Conservation (phyloP, 1,284 basidiomycete species). For the Ganoderma leucocontextum region DNA sequence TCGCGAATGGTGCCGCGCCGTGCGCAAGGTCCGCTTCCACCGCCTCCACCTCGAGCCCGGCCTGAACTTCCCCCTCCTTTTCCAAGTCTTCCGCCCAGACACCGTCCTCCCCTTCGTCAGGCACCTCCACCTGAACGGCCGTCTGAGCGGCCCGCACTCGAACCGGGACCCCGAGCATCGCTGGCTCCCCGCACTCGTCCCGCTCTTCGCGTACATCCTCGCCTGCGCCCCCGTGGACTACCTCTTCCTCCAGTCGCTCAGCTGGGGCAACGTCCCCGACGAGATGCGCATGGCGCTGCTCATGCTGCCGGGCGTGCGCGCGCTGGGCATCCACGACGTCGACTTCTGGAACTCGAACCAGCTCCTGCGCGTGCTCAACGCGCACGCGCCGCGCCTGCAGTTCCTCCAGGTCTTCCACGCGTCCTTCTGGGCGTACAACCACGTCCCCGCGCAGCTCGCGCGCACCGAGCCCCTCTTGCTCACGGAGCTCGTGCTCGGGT, state of each 20-base stretch:
- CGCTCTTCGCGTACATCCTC: slow-evolving; percentile 6
- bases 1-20: slow-evolving; percentile 14
- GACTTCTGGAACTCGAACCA: slow-evolving; percentile 27
- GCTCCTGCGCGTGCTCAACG: slow-evolving; percentile 20
- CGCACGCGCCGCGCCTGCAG: slow-evolving; percentile 14
- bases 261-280: slow-evolving; percentile 16
- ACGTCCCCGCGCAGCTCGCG: slow-evolving; percentile 15
- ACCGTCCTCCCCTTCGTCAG: slow-evolving; percentile 17
- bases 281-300: slow-evolving; percentile 12
- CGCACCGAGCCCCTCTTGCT: slow-evolving; percentile 20
- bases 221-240: slow-evolving; percentile 12
- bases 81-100: slow-evolving; percentile 10
- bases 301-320: slow-evolving; percentile 10
- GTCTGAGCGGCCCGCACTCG: neutral
- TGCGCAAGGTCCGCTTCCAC: slow-evolving; percentile 16
- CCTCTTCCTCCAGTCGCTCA: slow-evolving; percentile 18
- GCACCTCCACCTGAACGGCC: slow-evolving; percentile 16
- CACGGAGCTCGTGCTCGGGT: slow-evolving; percentile 15
- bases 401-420: slow-evolving; percentile 12
- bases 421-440: slow-evolving; percentile 10
- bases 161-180: slow-evolving; percentile 5
- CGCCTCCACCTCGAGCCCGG: slow-evolving; percentile 1
- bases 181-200: slow-evolving; percentile 13
- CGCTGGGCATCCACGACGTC: slow-evolving; percentile 13
- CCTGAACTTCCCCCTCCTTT: slow-evolving; percentile 1